Conservation (phyloP, 2,329 filamentous ascomycete species). For the Penicillium hesseltinei region DNA sequence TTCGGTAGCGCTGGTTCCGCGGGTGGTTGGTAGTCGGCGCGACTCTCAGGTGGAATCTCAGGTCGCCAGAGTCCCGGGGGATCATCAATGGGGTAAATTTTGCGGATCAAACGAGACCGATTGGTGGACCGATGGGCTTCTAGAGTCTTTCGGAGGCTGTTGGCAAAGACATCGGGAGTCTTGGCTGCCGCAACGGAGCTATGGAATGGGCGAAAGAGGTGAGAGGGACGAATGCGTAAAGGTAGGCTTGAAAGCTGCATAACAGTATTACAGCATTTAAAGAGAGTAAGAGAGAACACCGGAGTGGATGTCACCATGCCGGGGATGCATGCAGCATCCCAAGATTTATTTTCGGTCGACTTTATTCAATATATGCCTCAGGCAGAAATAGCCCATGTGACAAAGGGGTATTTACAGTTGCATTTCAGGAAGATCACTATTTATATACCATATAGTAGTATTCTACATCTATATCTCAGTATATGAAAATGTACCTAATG, state of each 20-base stretch:
- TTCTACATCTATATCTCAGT: not conserved
- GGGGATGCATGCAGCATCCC: not conserved
- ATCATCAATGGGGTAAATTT: constrained; percentile 21
- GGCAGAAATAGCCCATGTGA: constrained; percentile 17
- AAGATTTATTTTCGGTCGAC: not conserved
- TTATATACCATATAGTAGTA: not conserved
- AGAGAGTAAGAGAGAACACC: constrained; percentile 12
- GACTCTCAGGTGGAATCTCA: constrained; percentile 16
- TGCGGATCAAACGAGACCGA: constrained; percentile 36
- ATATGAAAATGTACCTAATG: not conserved
- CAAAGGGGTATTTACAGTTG: not conserved
- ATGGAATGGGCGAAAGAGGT: constrained; percentile 18
- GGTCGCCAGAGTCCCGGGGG: constrained; percentile 18
- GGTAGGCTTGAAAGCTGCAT: constrained; percentile 24
- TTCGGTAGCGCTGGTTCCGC: not conserved
- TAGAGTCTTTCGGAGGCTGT: constrained; percentile 40
- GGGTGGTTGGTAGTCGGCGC: constrained; percentile 13
- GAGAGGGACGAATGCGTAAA: constrained; percentile 2
- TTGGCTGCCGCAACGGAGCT: constrained; percentile 12
- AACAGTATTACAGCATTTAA: constrained; percentile 18
- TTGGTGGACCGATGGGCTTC: constrained; percentile 44
- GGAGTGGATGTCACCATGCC: constrained; percentile 10
- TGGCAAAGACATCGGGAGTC: constrained; percentile 28
- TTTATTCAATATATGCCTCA: not conserved
- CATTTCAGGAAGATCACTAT: not conserved